These are phyloP conservation scores for Tulasnella sp. DNA, from an alignment of 768 basidiomycete genomes.

Conservation along the genomic window DNA sequence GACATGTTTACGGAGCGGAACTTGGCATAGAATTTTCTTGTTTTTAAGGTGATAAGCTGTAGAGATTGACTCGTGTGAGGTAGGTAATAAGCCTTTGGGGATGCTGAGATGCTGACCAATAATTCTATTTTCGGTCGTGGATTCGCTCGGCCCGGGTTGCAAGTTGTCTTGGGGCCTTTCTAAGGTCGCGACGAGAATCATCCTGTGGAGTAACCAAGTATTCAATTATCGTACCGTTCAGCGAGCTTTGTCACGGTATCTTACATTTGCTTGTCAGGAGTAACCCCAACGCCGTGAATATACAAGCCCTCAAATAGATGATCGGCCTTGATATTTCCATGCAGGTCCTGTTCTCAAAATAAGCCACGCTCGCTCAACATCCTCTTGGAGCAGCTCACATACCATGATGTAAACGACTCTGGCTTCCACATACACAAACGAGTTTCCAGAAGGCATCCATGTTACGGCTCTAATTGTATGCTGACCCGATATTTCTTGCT, in stretches of 20 bases:
- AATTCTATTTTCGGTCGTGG: not conserved
- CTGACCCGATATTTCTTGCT: slow-evolving; percentile 43
- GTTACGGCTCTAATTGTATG: slow-evolving; percentile 47
- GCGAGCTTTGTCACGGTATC: not conserved
- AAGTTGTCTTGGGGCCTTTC: not conserved
- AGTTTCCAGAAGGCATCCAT: slow-evolving; percentile 56
- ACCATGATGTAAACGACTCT: slow-evolving; percentile 31
- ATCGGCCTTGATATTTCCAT: slow-evolving; percentile 46
- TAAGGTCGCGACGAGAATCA: not conserved
- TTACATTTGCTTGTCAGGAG: not conserved
- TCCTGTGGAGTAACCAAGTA: not conserved
- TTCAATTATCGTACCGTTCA: not conserved
- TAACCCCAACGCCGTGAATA: slow-evolving; percentile 51
- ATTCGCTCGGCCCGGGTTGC: no score
- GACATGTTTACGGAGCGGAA: slow-evolving; percentile 61
- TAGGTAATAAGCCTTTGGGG: not conserved
- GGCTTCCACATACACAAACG: slow-evolving; percentile 61
- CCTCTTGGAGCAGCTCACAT: not conserved
- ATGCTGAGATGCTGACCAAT: not conserved
- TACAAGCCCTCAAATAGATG: slow-evolving; percentile 52
- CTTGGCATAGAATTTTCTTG: slow-evolving; percentile 59
- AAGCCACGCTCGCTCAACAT: not conserved
- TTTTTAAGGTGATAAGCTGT: slow-evolving; percentile 56
- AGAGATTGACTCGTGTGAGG: not conserved
- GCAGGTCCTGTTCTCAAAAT: slow-evolving; percentile 36